Conservation (phyloP, 2,329 filamentous ascomycete genomes). For the Gyromitra esculenta region DNA sequence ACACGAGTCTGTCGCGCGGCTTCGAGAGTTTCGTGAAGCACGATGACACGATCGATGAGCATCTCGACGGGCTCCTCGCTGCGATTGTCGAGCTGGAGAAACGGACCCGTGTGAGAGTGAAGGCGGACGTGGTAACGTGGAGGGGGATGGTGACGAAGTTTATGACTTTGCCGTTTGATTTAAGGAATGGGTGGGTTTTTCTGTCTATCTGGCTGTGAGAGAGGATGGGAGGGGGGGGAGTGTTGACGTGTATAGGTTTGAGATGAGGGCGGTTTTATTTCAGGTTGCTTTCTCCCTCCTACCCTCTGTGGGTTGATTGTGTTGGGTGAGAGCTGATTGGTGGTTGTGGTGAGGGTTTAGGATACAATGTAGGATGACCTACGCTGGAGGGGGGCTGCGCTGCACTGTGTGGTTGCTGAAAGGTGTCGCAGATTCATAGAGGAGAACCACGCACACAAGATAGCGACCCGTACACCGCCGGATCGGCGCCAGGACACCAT, state of each 20-base stretch:
- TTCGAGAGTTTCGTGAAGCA: slow-evolving; percentile 85
- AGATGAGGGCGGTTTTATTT: slow-evolving; percentile 93
- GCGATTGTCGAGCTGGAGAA: slow-evolving; percentile 79
- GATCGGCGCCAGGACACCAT: slow-evolving; percentile 77
- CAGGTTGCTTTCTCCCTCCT: slow-evolving; percentile 70
- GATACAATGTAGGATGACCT: slow-evolving; percentile 41
- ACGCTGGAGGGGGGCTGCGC: no score
- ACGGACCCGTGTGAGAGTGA: slow-evolving; percentile 72
- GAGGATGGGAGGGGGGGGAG: not conserved
- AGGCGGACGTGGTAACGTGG: slow-evolving; percentile 89
- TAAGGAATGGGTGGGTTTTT: slow-evolving; percentile 73
- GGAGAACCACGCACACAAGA: slow-evolving; percentile 81
- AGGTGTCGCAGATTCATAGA: slow-evolving; percentile 78
- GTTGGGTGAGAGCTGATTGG: not conserved
- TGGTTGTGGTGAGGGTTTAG: slow-evolving; percentile 8
- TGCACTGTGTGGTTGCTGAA: not conserved
- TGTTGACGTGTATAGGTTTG: slow-evolving; percentile 69
- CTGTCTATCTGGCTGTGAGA: not conserved
- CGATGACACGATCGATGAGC: slow-evolving; percentile 83
- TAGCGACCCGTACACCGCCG: slow-evolving; percentile 68
- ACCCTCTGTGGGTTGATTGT: not conserved
- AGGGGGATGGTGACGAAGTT: slow-evolving; percentile 99
- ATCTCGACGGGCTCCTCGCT: slow-evolving; percentile 82
- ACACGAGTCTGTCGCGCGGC: slow-evolving; percentile 78
- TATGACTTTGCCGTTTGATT: slow-evolving; percentile 83